Evolutionary conservation across 2,329 filamentous ascomycete species (phyloP).

Genomic region (Trichoderma sp.): DNA sequence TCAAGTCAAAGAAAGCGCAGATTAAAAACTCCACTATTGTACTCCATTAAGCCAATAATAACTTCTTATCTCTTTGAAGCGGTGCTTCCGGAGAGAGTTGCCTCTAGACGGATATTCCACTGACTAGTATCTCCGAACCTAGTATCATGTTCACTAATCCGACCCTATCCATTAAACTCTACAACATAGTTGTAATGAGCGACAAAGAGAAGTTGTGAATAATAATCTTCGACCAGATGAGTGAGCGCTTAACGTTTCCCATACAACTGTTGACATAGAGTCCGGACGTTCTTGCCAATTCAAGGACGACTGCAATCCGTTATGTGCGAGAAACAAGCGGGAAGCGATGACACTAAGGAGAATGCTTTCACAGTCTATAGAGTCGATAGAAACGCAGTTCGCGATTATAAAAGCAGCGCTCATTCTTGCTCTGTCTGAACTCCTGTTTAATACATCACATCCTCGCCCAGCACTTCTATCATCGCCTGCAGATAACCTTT

Average conservation of each 20-base stretch:
- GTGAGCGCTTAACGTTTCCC: too few species aligned
- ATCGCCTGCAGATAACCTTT: neutral
- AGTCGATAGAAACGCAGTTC: neutral
- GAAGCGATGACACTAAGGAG: neutral
- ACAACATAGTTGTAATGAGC: too few species aligned
- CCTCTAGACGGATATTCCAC: neutral
- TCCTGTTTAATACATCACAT: neutral
- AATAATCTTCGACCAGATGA: neutral
- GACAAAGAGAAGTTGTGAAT: neutral
- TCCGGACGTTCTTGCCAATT: neutral
- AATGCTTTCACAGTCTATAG: neutral
- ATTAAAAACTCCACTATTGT: neutral
- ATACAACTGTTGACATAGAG: neutral
- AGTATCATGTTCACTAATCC: neutral
- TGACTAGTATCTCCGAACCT: neutral
- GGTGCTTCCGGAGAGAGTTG: neutral
- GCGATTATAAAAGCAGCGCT: neutral
- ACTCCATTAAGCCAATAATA: neutral
- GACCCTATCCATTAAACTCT: neutral
- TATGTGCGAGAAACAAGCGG: neutral
- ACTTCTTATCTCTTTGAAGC: too few species aligned
- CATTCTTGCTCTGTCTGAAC: neutral
- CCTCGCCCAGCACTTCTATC: neutral
- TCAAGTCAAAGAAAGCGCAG: neutral
- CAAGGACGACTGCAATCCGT: neutral